Conservation (phyloP, 495 filamentous ascomycete species). For the Evansstolkia leycettana region DNA sequence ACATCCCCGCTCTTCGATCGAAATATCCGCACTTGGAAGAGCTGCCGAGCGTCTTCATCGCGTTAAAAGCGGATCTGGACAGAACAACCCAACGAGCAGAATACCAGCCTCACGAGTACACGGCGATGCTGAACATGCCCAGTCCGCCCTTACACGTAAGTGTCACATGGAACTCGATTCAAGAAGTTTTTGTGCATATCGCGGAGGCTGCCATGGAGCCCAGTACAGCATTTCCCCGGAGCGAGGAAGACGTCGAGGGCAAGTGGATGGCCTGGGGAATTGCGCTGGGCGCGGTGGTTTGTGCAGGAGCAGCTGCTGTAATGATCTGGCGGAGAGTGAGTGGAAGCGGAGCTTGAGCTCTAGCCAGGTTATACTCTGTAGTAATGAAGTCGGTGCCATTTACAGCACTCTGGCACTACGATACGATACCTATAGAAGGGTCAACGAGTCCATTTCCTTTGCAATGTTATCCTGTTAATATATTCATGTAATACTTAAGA, state of each 20-base stretch:
- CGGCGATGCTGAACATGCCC: conserved; percentile 57
- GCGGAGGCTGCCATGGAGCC: conserved; percentile 89
- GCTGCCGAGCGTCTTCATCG: conserved; percentile 79
- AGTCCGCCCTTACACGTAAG: conserved; percentile 85
- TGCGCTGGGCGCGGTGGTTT: conserved; percentile 67
- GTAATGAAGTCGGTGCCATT: too few relatives aligned
- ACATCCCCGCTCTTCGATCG: conserved; percentile 70
- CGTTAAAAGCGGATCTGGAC: conserved; percentile 86
- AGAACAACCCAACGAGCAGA: conserved; percentile 88
- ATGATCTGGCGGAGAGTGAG: conserved; percentile 57
- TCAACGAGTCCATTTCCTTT: too few relatives aligned
- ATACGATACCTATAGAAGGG: too few relatives aligned
- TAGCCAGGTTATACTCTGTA: too few relatives aligned
- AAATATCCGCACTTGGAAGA: conserved; percentile 74
- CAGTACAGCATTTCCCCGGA: conserved; percentile 75
- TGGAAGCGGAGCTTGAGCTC: conserved; percentile 18
- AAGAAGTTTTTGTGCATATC: conserved; percentile 77
- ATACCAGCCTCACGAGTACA: conserved; percentile 87
- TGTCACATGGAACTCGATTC: conserved; percentile 80
- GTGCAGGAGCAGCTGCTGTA: conserved; percentile 67
- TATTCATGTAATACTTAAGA: too few relatives aligned
- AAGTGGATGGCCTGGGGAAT: conserved; percentile 80
- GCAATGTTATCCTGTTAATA: too few relatives aligned
- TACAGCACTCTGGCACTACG: too few relatives aligned
- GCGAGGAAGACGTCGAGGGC: conserved; percentile 63